These are phyloP conservation scores for Stipa capillata DNA, from an alignment of 176 grass and related monocot genomes.

Conservation along the genomic window DNA sequence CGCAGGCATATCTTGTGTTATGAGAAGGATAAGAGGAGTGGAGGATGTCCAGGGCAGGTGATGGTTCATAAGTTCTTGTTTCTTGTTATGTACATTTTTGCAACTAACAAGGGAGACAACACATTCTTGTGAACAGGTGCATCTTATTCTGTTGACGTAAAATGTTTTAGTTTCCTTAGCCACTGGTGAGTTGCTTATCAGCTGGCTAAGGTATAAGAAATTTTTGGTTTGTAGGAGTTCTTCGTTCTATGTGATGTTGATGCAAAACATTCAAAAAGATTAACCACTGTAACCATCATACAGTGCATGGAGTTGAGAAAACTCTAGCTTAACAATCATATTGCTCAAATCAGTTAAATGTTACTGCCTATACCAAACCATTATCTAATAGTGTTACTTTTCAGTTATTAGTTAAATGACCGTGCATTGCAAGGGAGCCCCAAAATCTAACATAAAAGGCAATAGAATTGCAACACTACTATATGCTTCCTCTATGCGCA, in stretches of 20 bases:
- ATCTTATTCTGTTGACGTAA: not conserved
- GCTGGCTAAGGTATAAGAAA: not conserved
- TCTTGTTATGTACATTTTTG: slow-evolving; percentile 1
- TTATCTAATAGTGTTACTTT: not conserved
- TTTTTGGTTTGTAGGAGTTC: not conserved
- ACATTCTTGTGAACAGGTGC: not conserved
- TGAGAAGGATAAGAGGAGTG: slow-evolving; percentile 91
- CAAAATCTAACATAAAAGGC: not conserved
- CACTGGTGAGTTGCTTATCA: not conserved
- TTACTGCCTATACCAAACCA: not conserved
- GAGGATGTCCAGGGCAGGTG: slow-evolving; percentile 94
- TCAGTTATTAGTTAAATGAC: not conserved
- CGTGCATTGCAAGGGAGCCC: not conserved
- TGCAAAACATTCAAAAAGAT: not conserved
- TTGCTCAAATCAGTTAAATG: not conserved
- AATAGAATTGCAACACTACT: not conserved
- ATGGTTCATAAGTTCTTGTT: not conserved
- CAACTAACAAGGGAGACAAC: not conserved
- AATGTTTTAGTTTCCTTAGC: not conserved
- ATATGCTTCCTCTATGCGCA: not conserved
- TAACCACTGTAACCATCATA: not conserved
- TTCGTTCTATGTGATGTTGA: not conserved
- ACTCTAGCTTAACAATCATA: no score
- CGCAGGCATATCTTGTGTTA: slow-evolving; percentile 87
- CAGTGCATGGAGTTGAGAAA: not conserved